Conservation (phyloP, 331 rosid genomes). For the Malus hybrid region DNA sequence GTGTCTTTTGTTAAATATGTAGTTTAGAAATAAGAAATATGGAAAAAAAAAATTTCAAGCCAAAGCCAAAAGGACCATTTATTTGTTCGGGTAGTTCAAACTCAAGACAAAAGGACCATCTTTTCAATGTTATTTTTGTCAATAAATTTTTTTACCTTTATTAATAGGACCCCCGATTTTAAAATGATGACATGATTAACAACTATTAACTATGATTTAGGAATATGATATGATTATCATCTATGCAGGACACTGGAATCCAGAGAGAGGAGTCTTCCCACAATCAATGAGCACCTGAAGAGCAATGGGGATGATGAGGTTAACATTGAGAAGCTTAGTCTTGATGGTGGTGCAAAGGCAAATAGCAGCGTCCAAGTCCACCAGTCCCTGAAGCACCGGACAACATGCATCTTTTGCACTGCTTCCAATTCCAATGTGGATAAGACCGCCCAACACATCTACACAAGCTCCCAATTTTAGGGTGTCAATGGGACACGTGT, state of each 20-base stretch:
- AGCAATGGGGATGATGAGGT: conserved; percentile 60
- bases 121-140: too few species aligned
- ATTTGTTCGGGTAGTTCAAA: too few species aligned
- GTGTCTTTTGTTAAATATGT: too few species aligned
- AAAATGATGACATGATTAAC: not conserved
- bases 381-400: conserved; percentile 56
- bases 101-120: too few species aligned
- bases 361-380: conserved; percentile 75
- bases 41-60: too few species aligned
- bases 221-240: not conserved
- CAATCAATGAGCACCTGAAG: conserved; percentile 73
- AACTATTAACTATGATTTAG: not conserved
- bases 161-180: too few species aligned
- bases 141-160: too few species aligned
- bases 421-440: conserved; percentile 71
- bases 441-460: conserved; percentile 71
- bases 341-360: conserved; percentile 85
- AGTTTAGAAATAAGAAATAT: too few species aligned
- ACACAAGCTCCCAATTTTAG: conserved; percentile 75
- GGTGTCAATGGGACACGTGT: conserved; percentile 62
- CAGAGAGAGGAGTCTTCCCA: conserved; percentile 67
- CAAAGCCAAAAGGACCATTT: too few species aligned
- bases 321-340: conserved; percentile 57
- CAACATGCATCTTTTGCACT: conserved; percentile 65
- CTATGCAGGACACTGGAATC: conserved; percentile 48